phyloP scores from a whole-genome alignment of 2,329 filamentous ascomycete species.

The Neofusicoccum laricinum region DNA sequence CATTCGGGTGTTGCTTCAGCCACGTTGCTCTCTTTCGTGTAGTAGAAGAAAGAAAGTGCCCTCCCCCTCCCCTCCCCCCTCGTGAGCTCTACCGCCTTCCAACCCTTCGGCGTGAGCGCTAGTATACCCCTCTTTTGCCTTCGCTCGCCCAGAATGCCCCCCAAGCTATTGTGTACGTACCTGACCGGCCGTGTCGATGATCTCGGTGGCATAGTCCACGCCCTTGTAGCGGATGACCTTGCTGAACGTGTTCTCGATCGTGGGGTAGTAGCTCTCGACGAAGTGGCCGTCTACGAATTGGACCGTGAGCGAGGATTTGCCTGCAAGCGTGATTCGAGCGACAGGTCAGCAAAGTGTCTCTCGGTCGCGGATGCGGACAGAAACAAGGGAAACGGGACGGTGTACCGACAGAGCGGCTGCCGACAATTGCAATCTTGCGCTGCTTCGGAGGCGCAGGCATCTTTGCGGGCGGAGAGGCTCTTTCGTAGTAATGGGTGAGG shows the following conservation, averaged over 20 bases:
- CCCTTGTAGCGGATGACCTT: constrained; percentile 91
- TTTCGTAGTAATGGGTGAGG: background rate
- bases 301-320: constrained; percentile 95
- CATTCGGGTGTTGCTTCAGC: background rate
- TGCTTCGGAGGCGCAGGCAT: constrained; percentile 78
- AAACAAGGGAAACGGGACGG: constrained; percentile 22
- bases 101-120: too few relatives aligned
- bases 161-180: constrained; percentile 45
- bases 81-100: too few relatives aligned
- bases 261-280: constrained; percentile 98
- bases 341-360: background rate
- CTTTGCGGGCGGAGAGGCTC: background rate
- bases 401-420: constrained; percentile 85
- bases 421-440: constrained; percentile 92
- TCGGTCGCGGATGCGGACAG: background rate
- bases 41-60: too few relatives aligned
- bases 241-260: constrained; percentile 98
- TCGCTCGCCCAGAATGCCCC: too few relatives aligned
- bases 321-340: constrained; percentile 46
- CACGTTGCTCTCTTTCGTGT: background rate
- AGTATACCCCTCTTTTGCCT: background rate
- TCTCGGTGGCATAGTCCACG: constrained; percentile 92
- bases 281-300: constrained; percentile 98
- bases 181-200: constrained; percentile 96
- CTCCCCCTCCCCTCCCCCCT: background rate